Conservation (phyloP, 202 grass and related monocot genomes). For the Panicum virgatum region DNA sequence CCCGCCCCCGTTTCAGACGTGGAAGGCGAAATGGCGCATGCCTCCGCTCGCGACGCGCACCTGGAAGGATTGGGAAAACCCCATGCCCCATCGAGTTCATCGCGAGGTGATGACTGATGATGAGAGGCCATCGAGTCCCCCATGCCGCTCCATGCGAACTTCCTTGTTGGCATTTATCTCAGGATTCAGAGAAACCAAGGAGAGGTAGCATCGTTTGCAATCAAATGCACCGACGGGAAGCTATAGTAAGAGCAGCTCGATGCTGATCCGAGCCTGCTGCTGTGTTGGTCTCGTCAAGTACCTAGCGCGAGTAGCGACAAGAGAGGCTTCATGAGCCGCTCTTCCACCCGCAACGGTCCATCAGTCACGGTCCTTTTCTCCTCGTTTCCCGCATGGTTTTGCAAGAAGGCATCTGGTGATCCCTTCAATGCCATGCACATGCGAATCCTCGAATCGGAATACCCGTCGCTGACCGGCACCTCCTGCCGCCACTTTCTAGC, state of each 20-base stretch:
- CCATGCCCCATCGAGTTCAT: no score
- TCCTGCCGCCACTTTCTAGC: background rate
- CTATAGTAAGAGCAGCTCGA: no score
- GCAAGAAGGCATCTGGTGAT: background rate
- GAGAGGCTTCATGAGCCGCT: background rate
- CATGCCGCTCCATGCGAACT: no score
- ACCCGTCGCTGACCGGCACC: background rate
- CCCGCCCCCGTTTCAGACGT: no score
- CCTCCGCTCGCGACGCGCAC: background rate
- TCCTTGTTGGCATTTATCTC: no score
- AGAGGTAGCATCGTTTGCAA: no score
- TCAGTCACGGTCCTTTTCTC: background rate
- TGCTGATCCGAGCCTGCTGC: no score
- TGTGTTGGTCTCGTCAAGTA: background rate
- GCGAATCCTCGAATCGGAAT: background rate
- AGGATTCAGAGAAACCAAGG: no score
- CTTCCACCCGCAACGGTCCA: no score
- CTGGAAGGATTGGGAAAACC: background rate
- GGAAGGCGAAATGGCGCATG: background rate
- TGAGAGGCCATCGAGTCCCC: no score
- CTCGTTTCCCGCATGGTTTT: background rate
- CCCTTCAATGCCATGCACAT: background rate
- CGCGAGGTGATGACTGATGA: no score
- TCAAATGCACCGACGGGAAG: background rate
- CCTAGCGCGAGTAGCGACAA: background rate